phyloP scores from a whole-genome alignment of 2,329 filamentous ascomycete genomes.

The Fusarium compactum region DNA sequence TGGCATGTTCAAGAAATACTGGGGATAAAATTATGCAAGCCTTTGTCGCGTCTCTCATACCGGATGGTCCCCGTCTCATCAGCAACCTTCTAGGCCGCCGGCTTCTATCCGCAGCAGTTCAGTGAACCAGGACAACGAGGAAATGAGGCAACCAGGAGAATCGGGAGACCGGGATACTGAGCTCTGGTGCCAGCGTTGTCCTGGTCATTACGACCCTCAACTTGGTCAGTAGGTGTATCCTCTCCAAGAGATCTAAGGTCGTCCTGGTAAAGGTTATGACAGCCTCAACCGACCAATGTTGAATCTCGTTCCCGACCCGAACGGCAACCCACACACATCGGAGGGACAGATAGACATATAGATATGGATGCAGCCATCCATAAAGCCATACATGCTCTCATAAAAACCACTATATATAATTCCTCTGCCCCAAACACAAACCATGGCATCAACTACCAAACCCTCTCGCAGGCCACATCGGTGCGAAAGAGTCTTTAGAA shows the following conservation, averaged over 20 bases:
- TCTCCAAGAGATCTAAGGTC: fast-evolving
- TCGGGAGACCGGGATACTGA: too few relatives aligned
- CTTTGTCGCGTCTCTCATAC: neutral
- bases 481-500: constrained; percentile 12
- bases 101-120: neutral
- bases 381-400: neutral
- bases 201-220: too few relatives aligned
- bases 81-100: neutral
- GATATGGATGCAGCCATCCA: neutral
- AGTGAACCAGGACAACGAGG: neutral
- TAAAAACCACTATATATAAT: neutral
- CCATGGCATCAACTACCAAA: constrained; percentile 5
- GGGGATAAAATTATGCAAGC: too few relatives aligned
- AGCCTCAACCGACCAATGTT: neutral
- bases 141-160: too few relatives aligned
- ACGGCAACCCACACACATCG: neutral
- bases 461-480: neutral
- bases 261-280: neutral
- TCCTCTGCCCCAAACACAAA: neutral
- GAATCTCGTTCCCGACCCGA: neutral
- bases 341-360: neutral
- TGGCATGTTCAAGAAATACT: fast-evolving
- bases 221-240: neutral
- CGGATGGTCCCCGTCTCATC: neutral
- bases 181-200: too few relatives aligned